A percentile compares a stretch with the other conserved stretches of the same genome.
Evolutionary conservation across 2,329 filamentous ascomycete genomes (phyloP).

Genomic region (Exserohilum rostratum): DNA sequence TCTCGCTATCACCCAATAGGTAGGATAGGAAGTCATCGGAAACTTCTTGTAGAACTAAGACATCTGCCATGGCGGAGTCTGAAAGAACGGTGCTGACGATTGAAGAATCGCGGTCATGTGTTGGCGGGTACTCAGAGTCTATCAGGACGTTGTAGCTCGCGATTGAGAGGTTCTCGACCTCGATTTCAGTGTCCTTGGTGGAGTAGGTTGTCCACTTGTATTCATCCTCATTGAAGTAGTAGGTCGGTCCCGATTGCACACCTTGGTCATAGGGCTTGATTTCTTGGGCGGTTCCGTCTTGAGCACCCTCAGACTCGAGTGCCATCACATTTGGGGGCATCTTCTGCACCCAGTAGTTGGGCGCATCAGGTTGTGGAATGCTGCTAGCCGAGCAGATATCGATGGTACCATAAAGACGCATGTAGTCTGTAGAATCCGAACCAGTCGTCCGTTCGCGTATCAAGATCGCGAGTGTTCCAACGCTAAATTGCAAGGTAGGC

Average conservation of each 20-base stretch:
- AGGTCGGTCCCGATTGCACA: constrained; percentile 37
- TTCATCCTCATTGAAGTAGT: constrained; percentile 32
- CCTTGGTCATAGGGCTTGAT: constrained; percentile 12
- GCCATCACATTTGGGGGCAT: neutral
- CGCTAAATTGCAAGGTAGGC: constrained; percentile 57
- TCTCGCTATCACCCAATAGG: constrained; percentile 55
- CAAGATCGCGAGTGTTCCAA: constrained; percentile 59
- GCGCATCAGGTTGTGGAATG: neutral
- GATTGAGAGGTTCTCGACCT: constrained; percentile 33
- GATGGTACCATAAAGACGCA: constrained; percentile 65
- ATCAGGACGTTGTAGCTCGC: constrained; percentile 55
- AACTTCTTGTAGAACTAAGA: constrained; percentile 65
- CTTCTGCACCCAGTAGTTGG: constrained; percentile 23
- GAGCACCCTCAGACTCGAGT: neutral
- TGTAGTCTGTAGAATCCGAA: constrained; percentile 48
- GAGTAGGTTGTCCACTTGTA: constrained; percentile 30
- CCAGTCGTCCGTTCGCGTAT: constrained; percentile 53
- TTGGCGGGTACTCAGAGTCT: constrained; percentile 47
- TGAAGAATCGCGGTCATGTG: constrained; percentile 46
- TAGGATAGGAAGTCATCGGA: constrained; percentile 67
- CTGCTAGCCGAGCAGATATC: constrained; percentile 27
- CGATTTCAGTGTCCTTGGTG: neutral
- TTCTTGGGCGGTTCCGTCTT: constrained; percentile 1
- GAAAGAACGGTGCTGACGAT: constrained; percentile 46
- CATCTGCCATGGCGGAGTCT: constrained; percentile 41